Conservation (phyloP, 139 green algal genomes). For the Volvox africanus region DNA sequence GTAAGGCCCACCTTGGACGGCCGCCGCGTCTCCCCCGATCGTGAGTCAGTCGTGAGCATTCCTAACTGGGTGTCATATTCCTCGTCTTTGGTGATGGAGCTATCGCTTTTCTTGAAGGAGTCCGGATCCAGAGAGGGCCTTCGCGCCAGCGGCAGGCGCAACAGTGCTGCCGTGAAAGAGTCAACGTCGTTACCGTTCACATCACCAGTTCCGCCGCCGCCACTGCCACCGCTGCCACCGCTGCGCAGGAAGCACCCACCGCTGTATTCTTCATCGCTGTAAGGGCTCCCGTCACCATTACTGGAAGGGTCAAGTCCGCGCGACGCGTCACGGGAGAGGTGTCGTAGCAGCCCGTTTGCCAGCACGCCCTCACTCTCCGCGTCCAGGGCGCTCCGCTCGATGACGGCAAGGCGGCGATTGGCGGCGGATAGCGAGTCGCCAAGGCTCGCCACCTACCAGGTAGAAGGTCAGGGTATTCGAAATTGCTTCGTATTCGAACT, state of each 20-base stretch:
- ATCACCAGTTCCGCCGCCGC: background rate
- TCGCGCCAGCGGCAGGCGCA: background rate
- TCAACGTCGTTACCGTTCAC: background rate
- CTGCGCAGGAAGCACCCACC: background rate
- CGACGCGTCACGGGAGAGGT: background rate
- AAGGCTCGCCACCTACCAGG: background rate
- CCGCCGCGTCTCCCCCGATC: too few relatives aligned
- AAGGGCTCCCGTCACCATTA: background rate
- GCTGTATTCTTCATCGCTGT: background rate
- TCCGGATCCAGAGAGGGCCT: background rate
- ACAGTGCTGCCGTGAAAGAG: background rate
- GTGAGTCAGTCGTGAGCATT: too few relatives aligned
- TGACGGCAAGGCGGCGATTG: slow-evolving; percentile 12
- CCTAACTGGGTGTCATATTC: background rate
- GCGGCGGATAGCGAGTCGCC: background rate
- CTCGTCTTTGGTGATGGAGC: background rate
- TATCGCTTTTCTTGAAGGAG: background rate
- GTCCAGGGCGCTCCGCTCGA: slow-evolving; percentile 6
- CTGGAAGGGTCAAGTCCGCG: background rate
- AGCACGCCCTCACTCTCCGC: background rate
- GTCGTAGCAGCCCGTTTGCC: background rate
- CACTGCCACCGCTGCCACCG: background rate
- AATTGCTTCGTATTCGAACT: too few relatives aligned
- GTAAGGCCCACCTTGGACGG: too few relatives aligned
- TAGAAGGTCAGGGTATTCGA: too few relatives aligned